Evolutionary conservation across 2,329 filamentous ascomycete species (phyloP).

Genomic region (Colletotrichum sublineola): DNA sequence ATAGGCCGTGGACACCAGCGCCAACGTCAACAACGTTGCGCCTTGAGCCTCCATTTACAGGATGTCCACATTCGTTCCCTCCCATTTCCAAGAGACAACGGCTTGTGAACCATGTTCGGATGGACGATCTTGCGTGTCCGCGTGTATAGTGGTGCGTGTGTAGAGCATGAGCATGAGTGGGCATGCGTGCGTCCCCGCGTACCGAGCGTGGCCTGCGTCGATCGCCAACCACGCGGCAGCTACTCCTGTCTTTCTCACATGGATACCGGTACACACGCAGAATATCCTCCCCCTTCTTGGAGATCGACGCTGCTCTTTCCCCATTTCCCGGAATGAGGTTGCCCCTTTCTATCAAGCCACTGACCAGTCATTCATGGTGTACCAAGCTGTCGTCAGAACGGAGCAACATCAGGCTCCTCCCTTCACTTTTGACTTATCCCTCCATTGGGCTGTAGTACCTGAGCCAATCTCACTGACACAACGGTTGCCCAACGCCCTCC

Average conservation of each 20-base stretch:
- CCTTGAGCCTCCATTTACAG: slow-evolving; percentile 28
- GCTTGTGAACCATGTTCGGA: neutral
- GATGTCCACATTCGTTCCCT: neutral
- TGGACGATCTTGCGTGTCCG: slow-evolving; percentile 5
- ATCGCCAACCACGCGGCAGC: slow-evolving; percentile 35
- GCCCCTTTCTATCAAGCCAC: slow-evolving; percentile 19
- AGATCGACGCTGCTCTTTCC: slow-evolving; percentile 37
- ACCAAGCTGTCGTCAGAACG: slow-evolving; percentile 9
- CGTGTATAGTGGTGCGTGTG: slow-evolving; percentile 7
- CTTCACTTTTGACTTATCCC: slow-evolving; percentile 18
- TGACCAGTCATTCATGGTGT: slow-evolving; percentile 11
- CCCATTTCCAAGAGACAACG: neutral
- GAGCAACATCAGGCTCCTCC: neutral
- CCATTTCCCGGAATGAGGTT: neutral
- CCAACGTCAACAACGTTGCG: slow-evolving; percentile 23
- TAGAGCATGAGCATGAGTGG: neutral
- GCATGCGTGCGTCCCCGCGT: slow-evolving; percentile 28
- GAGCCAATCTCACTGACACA: neutral
- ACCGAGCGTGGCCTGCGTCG: slow-evolving; percentile 29
- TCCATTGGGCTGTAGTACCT: slow-evolving; percentile 20
- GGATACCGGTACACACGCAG: neutral
- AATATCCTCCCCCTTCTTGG: slow-evolving; percentile 8
- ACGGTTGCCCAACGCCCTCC: too few relatives aligned
- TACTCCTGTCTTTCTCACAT: slow-evolving; percentile 23
- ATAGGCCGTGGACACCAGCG: slow-evolving; percentile 18